Base-by-base conservation (phyloP, 495 filamentous ascomycete species). In the Penicillium bovifimosum region DNA sequence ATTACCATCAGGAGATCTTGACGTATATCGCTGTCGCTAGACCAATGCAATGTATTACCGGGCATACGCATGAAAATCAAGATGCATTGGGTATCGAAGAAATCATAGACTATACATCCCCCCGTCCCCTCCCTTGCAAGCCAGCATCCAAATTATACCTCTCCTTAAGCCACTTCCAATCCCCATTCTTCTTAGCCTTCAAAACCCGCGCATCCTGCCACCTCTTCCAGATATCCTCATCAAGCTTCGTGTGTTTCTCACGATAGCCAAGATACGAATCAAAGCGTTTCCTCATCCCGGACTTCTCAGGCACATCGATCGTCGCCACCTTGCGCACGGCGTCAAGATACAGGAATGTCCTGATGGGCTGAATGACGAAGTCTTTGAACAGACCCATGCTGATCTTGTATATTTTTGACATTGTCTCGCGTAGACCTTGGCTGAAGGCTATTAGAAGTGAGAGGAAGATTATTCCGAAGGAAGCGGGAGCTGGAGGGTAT, bases 371-470 rank as follows among this genome's bases (percentile, higher is more conserved):
- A 2, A 66, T 24, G 6, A 70, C 9, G 20, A 66, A 65, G 2
- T 74, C 69, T 41, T 49, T 55, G 29, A 54, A 9, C 1, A 70
- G 40, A 1, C 68, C 67, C 1, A 16, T 29, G 9, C 56, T n/a
- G 7, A 72, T 56, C n/a, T 63, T 67, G 34, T 63, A 59, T 0
- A 55, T 28, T 49, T 61, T 67, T 3, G 46, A 50, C 5, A 68
- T 55, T 29, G 47, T 44, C 35, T 69, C 62, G 36, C 72, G 70
- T 5, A 75, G 57, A 1, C 52, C 65, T 34, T 67, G 61, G 42
- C 68, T 76, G 61, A 77, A 77, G 0, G 71, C 75, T 26, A 74
- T 54, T 8, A 75, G 53, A 13, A 77, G 62, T 13, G 75, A 68
- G 35, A 74, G 43, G n/a, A 62, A 41, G 6, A 78, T 76, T 6